Evolutionary conservation across 257 asterid genomes (phyloP), one percentile per base, ranked within the genome.

Genomic region (Solanum chiquidenum): DNA sequence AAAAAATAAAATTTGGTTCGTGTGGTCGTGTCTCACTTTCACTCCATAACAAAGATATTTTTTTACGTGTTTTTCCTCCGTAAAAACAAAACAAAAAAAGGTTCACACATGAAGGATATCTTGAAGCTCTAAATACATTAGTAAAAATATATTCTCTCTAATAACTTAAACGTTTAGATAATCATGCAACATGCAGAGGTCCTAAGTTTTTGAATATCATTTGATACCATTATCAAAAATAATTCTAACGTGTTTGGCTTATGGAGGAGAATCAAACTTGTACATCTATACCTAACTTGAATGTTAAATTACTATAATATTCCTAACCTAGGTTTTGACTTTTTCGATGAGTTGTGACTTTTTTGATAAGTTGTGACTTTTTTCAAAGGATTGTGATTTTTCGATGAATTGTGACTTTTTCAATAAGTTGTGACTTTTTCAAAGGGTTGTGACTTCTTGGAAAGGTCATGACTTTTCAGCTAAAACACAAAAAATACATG

Each of bases 101-200:
- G 1, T 3, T 68, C 9, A 6, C 21, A 68, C 35, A 0, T n/a
- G 1, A 25, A 25, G 10, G 2, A 25, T 13, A 12, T 12, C 9
- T 68, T 29, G 37, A 68, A 29, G 5, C 7, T 16, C 0, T 20
- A 58, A 21, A 1, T 58, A 58, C 27, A 58, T 58, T 21, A 52
- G 9, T 18, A 58, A 58, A 73, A 73, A 34, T 73, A 0, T 69
- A 6, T 31, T 31, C 1, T 71, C 1, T 71, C 76, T 31, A 71
- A 31, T 9, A 14, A 6, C 10, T 71, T 31, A 71, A 31, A 71
- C 5, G 0, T 25, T 31, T 71, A 71, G 12, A 71, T 33, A 2
- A 8, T 7, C n/a, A 5, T 29, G 3, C 38, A 66, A 10, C 3
- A 31, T 69, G 6, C 3, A 12, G 5, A 7, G 6, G 11, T 29